Evolutionary conservation across 345 rosid genomes (phyloP).

Genomic region (Linum usitatissimum): DNA sequence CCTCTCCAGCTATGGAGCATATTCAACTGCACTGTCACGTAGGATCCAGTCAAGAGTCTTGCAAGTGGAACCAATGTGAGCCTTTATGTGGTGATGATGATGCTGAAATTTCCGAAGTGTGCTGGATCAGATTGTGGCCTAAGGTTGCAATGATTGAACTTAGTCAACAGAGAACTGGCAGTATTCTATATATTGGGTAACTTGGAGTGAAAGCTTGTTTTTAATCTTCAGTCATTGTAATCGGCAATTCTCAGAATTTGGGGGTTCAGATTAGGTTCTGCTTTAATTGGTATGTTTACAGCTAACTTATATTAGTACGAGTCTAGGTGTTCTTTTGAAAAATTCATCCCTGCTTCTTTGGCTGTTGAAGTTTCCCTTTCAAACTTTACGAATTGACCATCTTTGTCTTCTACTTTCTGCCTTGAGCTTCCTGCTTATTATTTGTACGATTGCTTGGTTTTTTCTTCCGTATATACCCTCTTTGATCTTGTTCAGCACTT

Average conservation of each 20-base stretch:
- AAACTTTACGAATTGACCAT: not conserved
- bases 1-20: not conserved
- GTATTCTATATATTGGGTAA: not conserved
- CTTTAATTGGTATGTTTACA: not conserved
- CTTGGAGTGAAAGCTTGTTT: not conserved
- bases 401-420: not conserved
- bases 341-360: not conserved
- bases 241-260: not conserved
- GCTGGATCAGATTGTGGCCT: not conserved
- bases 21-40: not conserved
- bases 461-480: not conserved
- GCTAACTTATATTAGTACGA: not conserved
- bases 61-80: not conserved
- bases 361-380: not conserved
- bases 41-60: not conserved
- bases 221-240: not conserved
- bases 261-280: not conserved
- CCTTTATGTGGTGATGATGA: not conserved
- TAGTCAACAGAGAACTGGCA: not conserved
- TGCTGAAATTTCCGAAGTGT: not conserved
- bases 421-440: not conserved
- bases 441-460: not conserved
- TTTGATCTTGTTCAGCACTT: not conserved
- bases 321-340: not conserved
- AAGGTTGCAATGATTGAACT: not conserved